A percentile compares a stretch with the other conserved stretches of the same genome.
These are phyloP conservation scores for Chlamydomonas sphaeroides DNA, from an alignment of 139 green algal genomes.

Conservation along the genomic window DNA sequence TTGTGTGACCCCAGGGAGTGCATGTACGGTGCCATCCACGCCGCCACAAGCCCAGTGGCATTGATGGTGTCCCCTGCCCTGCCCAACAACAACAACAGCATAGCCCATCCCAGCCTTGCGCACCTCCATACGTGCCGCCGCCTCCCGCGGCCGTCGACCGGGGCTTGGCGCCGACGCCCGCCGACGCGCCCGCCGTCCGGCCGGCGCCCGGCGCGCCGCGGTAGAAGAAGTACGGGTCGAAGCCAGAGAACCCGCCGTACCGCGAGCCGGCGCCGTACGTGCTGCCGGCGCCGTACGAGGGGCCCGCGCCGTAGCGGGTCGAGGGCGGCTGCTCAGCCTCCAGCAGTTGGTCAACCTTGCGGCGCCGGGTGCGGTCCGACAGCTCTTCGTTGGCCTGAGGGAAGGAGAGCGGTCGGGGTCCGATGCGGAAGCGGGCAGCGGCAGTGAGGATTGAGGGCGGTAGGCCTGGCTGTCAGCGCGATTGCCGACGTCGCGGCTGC, in stretches of 20 bases:
- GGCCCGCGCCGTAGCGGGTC: neutral
- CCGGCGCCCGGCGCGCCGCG: neutral
- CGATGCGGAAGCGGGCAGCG: too few relatives aligned
- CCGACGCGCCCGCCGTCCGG: neutral
- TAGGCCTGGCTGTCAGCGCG: neutral
- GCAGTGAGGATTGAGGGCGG: neutral
- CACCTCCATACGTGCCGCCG: neutral
- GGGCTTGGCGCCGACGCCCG: neutral
- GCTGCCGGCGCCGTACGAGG: neutral
- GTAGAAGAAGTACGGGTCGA: constrained; percentile 15
- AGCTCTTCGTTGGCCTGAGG: constrained; percentile 65
- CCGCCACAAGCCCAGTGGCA: neutral
- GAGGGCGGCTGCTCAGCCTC: constrained; percentile 43
- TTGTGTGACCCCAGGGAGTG: too few relatives aligned
- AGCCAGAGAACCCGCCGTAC: neutral
- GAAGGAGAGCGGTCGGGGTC: too few relatives aligned
- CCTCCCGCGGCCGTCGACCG: neutral
- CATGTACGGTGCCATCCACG: too few relatives aligned
- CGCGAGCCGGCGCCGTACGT: neutral
- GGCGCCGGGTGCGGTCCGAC: constrained; percentile 48
- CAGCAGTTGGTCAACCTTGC: constrained; percentile 63
- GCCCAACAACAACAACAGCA: too few relatives aligned
- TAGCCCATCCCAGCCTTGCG: too few relatives aligned
- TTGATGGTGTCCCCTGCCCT: too few relatives aligned
- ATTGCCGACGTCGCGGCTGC: too few relatives aligned